These are phyloP conservation scores for Crotalaria pallida DNA, from an alignment of 306 rosid species.

Conservation along the genomic window DNA sequence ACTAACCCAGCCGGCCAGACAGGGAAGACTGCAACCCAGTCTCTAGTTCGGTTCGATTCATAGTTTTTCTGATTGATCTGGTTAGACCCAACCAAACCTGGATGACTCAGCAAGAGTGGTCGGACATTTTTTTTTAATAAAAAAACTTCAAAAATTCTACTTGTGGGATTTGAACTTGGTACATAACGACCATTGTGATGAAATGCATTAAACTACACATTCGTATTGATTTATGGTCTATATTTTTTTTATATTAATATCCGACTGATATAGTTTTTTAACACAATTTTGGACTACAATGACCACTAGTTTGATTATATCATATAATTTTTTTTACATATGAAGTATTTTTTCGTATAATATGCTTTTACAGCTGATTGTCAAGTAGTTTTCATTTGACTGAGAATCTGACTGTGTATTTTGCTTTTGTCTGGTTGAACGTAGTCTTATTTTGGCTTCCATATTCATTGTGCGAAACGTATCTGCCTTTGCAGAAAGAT, in stretches of 20 bases:
- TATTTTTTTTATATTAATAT: no score
- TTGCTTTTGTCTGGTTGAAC: conserved; percentile 4
- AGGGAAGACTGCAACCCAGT: not conserved
- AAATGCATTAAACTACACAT: not conserved
- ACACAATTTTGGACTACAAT: not conserved
- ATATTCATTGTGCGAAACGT: conserved; percentile 15
- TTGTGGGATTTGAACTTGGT: not conserved
- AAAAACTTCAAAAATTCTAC: not conserved
- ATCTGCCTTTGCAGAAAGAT: conserved; percentile 66
- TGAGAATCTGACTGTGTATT: conserved; percentile 9
- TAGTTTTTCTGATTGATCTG: not conserved
- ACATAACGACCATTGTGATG: not conserved
- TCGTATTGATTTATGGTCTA: not conserved
- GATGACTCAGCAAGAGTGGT: not conserved
- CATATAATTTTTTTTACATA: not conserved
- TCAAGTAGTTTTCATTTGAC: conserved; percentile 14
- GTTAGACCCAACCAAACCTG: not conserved
- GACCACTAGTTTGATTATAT: not conserved
- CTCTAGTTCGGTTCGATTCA: not conserved
- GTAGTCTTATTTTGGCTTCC: conserved; percentile 8
- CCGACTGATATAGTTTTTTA: not conserved
- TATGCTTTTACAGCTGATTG: conserved; percentile 2
- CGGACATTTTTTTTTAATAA: not conserved
- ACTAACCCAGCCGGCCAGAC: not conserved
- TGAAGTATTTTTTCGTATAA: not conserved